Evolutionary conservation across 2,329 filamentous ascomycete genomes (phyloP).

Genomic region (Hypomyces perniciosus): DNA sequence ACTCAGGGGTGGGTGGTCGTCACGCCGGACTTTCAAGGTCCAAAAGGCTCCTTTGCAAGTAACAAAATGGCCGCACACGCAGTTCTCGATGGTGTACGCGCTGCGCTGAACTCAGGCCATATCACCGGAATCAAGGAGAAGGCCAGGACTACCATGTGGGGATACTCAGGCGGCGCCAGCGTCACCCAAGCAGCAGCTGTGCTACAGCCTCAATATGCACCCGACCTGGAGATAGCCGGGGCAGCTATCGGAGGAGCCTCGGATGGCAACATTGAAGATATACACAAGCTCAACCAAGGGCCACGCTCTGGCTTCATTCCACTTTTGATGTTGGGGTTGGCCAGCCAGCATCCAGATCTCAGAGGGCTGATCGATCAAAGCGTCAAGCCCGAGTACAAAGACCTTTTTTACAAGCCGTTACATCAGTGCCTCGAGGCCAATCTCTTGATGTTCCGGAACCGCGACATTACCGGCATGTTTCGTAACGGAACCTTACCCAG

Average conservation of each 20-base stretch:
- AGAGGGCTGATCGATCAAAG: slow-evolving; percentile 11
- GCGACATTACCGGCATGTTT: slow-evolving; percentile 37
- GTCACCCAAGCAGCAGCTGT: slow-evolving; percentile 6
- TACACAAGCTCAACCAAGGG: slow-evolving; percentile 12
- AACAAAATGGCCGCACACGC: slow-evolving; percentile 36
- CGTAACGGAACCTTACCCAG: slow-evolving; percentile 24
- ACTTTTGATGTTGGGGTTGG: slow-evolving; percentile 16
- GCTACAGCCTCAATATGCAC: slow-evolving; percentile 17
- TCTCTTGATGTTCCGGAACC: slow-evolving; percentile 20
- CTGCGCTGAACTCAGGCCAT: slow-evolving; percentile 24
- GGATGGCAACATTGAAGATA: slow-evolving; percentile 9
- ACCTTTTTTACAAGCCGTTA: slow-evolving; percentile 24
- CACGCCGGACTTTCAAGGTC: slow-evolving; percentile 42
- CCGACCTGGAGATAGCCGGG: slow-evolving; percentile 20
- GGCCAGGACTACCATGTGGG: slow-evolving; percentile 38
- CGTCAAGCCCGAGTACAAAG: slow-evolving; percentile 14
- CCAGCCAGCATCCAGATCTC: slow-evolving; percentile 15
- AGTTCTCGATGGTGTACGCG: slow-evolving; percentile 39
- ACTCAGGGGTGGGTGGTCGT: slow-evolving; percentile 43
- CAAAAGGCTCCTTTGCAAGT: slow-evolving; percentile 35
- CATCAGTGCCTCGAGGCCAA: slow-evolving; percentile 20
- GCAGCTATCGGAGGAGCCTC: slow-evolving; percentile 19
- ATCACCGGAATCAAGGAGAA: slow-evolving; percentile 25
- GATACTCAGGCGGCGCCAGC: slow-evolving; percentile 22
- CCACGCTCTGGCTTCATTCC: slow-evolving; percentile 18